Base-by-base conservation (phyloP, 495 filamentous ascomycete genomes). In the Acidiella bohemica region DNA sequence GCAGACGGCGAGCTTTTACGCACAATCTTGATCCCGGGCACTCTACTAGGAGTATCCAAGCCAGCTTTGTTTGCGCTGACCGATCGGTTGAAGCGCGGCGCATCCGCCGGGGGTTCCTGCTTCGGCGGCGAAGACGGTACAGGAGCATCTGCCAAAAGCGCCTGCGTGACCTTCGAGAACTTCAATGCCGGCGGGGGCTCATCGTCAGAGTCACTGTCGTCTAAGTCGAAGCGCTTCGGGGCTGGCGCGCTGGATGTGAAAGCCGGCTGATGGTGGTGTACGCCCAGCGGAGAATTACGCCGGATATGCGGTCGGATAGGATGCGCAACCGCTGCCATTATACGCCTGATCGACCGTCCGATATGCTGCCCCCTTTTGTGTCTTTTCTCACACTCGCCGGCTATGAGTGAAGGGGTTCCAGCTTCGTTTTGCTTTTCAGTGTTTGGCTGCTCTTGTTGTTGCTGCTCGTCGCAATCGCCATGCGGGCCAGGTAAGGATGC, bases 201-300 rank as follows among this genome's bases (percentile, higher is more conserved):
- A 37, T 60, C 59, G 42, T 64, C 61, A 9, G 58, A 61, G 17
- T 50, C 47, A 31, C 51, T 57, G 46, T 61, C 61, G 40, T 59
- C 58, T 27, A 59, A 49, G 24, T 53, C 42, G 23, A 64, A 56
- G 28, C 54, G 47, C 33, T 58, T 57, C 36, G 60, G 36, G 42
- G 52, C 45, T 7, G 49, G 50, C 39, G 56, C 57, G 35, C 55
- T 40, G 6, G 58, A 44, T 14, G 50, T 42, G 35, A 61, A 60
- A 32, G 56, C 59, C 19, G 48, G 38, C 0, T 47, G 45, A 16
- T 56, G 53, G 4, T 53, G 50, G 17, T 59, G 41, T 7, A 54
- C 50, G 10, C 48, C 42, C n/a, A 61, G 49, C 14, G 60, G 60
- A n/a, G 60, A 64, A 18, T 51, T 44, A 14, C 53, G 42, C 22